Conservation (phyloP, 768 basidiomycete genomes). For the Lentinula boryana region DNA sequence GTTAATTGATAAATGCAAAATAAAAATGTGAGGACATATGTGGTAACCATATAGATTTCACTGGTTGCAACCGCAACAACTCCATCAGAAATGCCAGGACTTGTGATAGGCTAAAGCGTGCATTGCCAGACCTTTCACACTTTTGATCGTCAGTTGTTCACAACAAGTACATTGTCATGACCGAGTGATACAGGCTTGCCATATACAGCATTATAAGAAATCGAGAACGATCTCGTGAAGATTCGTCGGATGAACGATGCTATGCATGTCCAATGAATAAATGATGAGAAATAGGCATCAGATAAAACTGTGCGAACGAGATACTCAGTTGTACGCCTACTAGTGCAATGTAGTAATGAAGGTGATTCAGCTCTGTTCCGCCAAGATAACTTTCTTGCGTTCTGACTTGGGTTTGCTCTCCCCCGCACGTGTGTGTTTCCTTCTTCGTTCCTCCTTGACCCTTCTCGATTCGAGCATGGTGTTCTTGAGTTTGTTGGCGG, state of each 20-base stretch:
- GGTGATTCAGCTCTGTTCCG: conserved; percentile 62
- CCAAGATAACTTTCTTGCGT: conserved; percentile 80
- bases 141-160: too few relatives aligned
- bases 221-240: too few relatives aligned
- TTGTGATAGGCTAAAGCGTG: not conserved
- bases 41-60: not conserved
- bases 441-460: conserved; percentile 89
- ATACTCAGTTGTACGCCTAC: not conserved
- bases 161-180: too few relatives aligned
- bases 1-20: not conserved
- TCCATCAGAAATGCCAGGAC: not conserved
- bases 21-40: not conserved
- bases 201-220: too few relatives aligned
- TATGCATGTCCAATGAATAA: not conserved
- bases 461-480: conserved; percentile 88
- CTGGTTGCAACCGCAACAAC: not conserved
- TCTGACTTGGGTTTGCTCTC: conserved; percentile 86
- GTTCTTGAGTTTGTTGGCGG: conserved; percentile 79
- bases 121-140: too few relatives aligned
- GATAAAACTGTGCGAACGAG: not conserved
- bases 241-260: too few relatives aligned
- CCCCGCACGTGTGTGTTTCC: conserved; percentile 84
- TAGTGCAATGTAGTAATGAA: not conserved
- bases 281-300: not conserved
- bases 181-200: too few relatives aligned